Base-by-base conservation (phyloP, 2,329 filamentous ascomycete species). In the Penicillium sp. region DNA sequence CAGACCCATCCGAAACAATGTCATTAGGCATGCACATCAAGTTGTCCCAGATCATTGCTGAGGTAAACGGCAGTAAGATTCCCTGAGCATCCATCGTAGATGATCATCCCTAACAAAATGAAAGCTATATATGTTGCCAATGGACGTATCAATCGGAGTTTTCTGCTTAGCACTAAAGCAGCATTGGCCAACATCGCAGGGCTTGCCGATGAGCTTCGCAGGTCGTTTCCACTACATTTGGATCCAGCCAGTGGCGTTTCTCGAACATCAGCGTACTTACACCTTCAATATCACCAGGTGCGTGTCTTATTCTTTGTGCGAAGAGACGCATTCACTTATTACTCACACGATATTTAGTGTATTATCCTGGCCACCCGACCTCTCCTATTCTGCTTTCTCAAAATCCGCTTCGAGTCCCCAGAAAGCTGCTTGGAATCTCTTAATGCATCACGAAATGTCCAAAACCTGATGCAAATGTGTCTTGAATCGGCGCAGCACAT, bases 1-100 rank as follows among this genome's bases (percentile, higher is more conserved):
- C 71, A 1, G 71, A 67, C 25, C 75, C 73, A 12, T 50, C 65
- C 14, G 75, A 78, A 44, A 68, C 70, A n/a, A 65, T 71, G 17
- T 75, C 74, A 1, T 63, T 80, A 16, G 68, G 69, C 11, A 75
- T 80, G 63, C 76, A 81, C 42, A 77, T 81, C 45, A 77, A 77
- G 51, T 66, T 81, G 33, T 77, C 77, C 4, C 72, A 73, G 37
- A 73, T 77, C 14, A 75, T 78, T 35, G 74, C 77, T 1, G 71
- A 75, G 19, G 78, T 80, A 22, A 70, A 77, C 14, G 73, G 70
- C 49, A 77, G 77, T 79, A 65, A 65, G 75, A 67, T 7, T 4
- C 8, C 8, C 1, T 5, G 2, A 4, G 16, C 28, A 0, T 17
- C 22, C 1, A 14, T 33, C 1, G 10, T 12, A 2, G 6, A 26